phyloP scores from a whole-genome alignment of 2,329 filamentous ascomycete species.

The Xylariaceae sp. region DNA sequence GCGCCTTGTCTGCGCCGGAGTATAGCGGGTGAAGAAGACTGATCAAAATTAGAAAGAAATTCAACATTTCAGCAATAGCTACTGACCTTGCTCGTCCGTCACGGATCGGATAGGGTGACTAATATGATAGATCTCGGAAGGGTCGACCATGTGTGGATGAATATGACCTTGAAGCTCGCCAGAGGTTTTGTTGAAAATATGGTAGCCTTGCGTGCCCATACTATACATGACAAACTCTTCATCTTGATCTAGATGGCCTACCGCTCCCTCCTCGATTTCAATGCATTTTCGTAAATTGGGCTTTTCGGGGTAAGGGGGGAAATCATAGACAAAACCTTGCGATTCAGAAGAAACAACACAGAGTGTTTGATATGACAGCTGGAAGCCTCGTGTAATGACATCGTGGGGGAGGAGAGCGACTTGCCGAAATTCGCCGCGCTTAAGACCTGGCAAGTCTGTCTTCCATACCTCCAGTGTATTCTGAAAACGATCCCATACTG shows the following conservation, averaged over 20 bases:
- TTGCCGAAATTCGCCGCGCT: constrained; percentile 34
- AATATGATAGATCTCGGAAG: constrained; percentile 23
- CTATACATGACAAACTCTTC: constrained; percentile 38
- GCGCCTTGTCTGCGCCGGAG: neutral
- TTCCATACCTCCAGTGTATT: constrained; percentile 42
- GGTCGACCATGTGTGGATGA: constrained; percentile 31
- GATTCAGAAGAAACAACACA: constrained; percentile 41
- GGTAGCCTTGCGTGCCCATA: constrained; percentile 37
- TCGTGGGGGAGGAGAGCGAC: constrained; percentile 37
- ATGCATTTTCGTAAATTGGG: constrained; percentile 31
- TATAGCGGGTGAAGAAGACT: neutral
- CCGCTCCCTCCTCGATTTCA: constrained; percentile 34
- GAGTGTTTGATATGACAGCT: constrained; percentile 37
- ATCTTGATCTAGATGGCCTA: constrained; percentile 41
- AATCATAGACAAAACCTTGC: constrained; percentile 41
- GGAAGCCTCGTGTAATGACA: constrained; percentile 40
- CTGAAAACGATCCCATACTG: constrained; percentile 39
- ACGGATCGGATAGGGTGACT: constrained; percentile 15
- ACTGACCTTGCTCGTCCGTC: constrained; percentile 1
- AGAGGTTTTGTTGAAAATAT: constrained; percentile 35
- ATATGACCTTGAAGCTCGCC: constrained; percentile 34
- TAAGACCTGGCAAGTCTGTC: constrained; percentile 27
- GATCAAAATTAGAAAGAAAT: no score
- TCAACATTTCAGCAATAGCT: neutral
- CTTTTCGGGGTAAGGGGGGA: constrained; percentile 22